Evolutionary conservation across 2,329 filamentous ascomycete species (phyloP).

Genomic region (Basipetospora chlamydospora): DNA sequence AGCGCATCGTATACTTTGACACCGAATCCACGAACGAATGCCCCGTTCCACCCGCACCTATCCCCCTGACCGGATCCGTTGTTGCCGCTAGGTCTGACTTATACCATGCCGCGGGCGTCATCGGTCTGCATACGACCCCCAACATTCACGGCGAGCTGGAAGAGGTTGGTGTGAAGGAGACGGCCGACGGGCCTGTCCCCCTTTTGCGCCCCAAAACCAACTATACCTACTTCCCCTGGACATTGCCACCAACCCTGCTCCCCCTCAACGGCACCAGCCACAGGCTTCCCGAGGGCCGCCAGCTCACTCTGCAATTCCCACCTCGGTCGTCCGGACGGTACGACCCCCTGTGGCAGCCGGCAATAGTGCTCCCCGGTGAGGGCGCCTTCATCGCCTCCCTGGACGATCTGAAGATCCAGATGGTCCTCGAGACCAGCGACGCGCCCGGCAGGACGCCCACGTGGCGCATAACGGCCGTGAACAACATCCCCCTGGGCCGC

Average conservation of each 20-base stretch:
- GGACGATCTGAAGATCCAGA: slow-evolving; percentile 46
- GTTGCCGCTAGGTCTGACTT: slow-evolving; percentile 68
- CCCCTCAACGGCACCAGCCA: slow-evolving; percentile 66
- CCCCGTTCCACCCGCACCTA: slow-evolving; percentile 40
- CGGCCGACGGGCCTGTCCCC: slow-evolving; percentile 24
- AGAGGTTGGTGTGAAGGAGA: slow-evolving; percentile 27
- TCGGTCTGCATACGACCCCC: slow-evolving; percentile 65
- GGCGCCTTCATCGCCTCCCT: slow-evolving; percentile 19
- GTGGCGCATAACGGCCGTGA: slow-evolving; percentile 68
- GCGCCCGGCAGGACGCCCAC: slow-evolving; percentile 15
- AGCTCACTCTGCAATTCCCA: slow-evolving; percentile 53
- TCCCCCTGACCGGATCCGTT: slow-evolving; percentile 61
- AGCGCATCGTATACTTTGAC: slow-evolving; percentile 23
- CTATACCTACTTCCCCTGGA: slow-evolving; percentile 87
- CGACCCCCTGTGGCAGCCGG: slow-evolving; percentile 27
- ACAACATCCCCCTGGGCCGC: slow-evolving; percentile 65
- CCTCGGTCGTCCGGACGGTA: slow-evolving; percentile 24
- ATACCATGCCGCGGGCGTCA: slow-evolving; percentile 78
- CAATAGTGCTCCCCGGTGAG: slow-evolving; percentile 9
- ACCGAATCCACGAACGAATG: slow-evolving; percentile 46
- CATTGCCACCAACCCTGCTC: slow-evolving; percentile 60
- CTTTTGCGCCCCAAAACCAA: slow-evolving; percentile 47
- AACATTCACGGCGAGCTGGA: slow-evolving; percentile 37
- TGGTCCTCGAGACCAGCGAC: slow-evolving; percentile 47
- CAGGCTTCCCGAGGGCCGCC: slow-evolving; percentile 53